Base-by-base conservation (phyloP, 306 rosid genomes). In the Inga oerstediana region DNA sequence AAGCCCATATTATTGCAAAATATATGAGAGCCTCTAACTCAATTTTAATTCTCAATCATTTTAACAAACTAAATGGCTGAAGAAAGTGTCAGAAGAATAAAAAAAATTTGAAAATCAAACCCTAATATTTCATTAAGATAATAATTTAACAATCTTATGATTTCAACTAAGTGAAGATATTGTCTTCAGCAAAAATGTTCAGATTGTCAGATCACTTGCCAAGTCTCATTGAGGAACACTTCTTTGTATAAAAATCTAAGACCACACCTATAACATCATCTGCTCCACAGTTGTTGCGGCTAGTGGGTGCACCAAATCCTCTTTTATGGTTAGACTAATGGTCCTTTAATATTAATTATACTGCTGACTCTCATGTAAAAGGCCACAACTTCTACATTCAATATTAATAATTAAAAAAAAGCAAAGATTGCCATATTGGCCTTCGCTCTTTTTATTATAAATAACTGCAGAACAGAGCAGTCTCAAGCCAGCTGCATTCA, bases 241-340 rank as follows among this genome's bases (percentile, higher is more conserved):
- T 43, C 48, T 22, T 59, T 34, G 67, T 20, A 61, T 67, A 82
- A 35, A 75, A 87, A 77, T 84, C 78, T 59, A 45, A 35, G 84
- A 22, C 34, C 2, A 80, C 73, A 4, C 8, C 64, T n/a, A 87
- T 85, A 43, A 52, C 14, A 48, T 11, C 83, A 83, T 49, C 76
- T 84, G 84, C 68, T 80, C 77, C 75, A 43, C 62, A 72, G 80
- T 15, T 77, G 83, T 82, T 81, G 84, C 74, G 77, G 77, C 78
- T 32, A 92, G 94, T 93, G 92, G 98, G 93, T 95, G 94, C 90
- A 93, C 92, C 98, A 90, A 95, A 92, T 92, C 81, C 88, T 82
- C 87, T 78, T 7, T 86, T 80, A 24, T 74, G 85, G 94, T 88
- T 91, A 79, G 87, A 85, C 94, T 81, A 87, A 72, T 72, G 75